Base-by-base conservation (phyloP, 2,329 filamentous ascomycete species). In the Colletotrichum sp. region DNA sequence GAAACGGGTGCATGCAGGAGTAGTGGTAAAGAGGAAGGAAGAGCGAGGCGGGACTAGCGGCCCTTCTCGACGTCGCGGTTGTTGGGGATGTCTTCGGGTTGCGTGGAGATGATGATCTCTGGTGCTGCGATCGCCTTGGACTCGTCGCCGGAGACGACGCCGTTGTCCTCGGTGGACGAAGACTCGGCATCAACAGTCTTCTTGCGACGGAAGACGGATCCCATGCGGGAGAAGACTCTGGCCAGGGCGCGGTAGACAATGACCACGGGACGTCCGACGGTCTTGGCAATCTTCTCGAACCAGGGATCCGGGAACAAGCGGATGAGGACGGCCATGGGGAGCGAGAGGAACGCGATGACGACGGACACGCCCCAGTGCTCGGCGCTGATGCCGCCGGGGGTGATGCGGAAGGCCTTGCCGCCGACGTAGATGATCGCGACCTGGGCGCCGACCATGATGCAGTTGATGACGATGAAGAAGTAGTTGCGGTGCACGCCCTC, bases 271-370 rank as follows among this genome's bases (percentile, higher is more conserved):
- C 99, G 99, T 88, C 97, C 97, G 21, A 98, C 96, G 86, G 97
- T 99, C 78, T 99, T 99, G 96, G 99, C 97, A 79, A 99, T 99
- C 82, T 99, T 99, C 90, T 99, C 96, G 60, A 86, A 86, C 81
- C 82, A 83, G 6, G 74, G 74, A 78, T 91, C 90, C 2, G 90
- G 90, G 72, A 91, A 87, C 2, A 88, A 81, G 10, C 90, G 83
- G 68, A 91, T 84, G 43, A 87, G 80, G 32, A 88, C 80, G 32
- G 87, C 90, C 83, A 88, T 87, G 1, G 89, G 89, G 12, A 91
- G 81, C 26, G 85, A 90, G 0, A 91, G 75, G 3, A 86, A 83
- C 1, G 87, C 89, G 4, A 89, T 78, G 21, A 89, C 81, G n/a
- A 91, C 59, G 30, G 85, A 90, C 70, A 90, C 88, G 16, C 85